Percentiles rank a stretch among this genome's conserved stretches.
phyloP scores from a whole-genome alignment of 352 stramenopile species.

The Pythium rishiriense region DNA sequence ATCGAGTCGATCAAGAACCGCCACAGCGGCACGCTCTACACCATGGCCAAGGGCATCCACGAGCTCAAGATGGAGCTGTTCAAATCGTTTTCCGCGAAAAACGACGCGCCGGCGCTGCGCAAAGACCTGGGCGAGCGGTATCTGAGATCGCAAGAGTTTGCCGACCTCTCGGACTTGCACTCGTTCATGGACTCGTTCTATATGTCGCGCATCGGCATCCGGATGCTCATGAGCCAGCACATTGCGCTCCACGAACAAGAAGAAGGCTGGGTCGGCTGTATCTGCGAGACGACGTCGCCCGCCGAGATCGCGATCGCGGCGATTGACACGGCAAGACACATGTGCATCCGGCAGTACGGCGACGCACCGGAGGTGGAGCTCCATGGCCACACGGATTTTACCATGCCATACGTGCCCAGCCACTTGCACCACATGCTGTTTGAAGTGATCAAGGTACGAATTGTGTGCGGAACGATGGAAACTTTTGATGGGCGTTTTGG shows the following conservation, averaged over 20 bases:
- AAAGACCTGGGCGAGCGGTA: constrained; percentile 72
- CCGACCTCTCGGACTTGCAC: constrained; percentile 94
- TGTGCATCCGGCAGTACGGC: constrained; percentile 99
- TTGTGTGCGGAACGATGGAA: background rate
- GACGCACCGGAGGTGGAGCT: constrained; percentile 99
- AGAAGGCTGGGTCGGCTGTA: constrained; percentile 89
- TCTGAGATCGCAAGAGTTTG: constrained; percentile 77
- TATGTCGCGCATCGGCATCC: constrained; percentile 99
- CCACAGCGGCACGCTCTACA: constrained; percentile 98
- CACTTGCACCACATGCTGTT: constrained; percentile 99
- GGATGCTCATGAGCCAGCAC: constrained; percentile 99
- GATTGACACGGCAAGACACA: constrained; percentile 98
- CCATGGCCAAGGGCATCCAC: constrained; percentile 99
- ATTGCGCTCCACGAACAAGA: constrained; percentile 94
- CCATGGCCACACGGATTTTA: constrained; percentile 97
- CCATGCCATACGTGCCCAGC: constrained; percentile 96
- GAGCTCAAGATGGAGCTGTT: constrained; percentile 94
- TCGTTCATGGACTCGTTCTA: constrained; percentile 99
- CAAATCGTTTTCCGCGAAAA: constrained; percentile 60
- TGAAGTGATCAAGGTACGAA: constrained; percentile 95
- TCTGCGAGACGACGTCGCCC: constrained; percentile 96
- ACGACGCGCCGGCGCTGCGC: constrained; percentile 25
- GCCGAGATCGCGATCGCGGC: constrained; percentile 96
- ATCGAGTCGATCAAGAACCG: constrained; percentile 97
- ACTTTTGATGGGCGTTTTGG: background rate